Evolutionary conservation across 2,329 filamentous ascomycete genomes (phyloP), one percentile per base, ranked within the genome.

Genomic region (Drechslerella stenobrocha): DNA sequence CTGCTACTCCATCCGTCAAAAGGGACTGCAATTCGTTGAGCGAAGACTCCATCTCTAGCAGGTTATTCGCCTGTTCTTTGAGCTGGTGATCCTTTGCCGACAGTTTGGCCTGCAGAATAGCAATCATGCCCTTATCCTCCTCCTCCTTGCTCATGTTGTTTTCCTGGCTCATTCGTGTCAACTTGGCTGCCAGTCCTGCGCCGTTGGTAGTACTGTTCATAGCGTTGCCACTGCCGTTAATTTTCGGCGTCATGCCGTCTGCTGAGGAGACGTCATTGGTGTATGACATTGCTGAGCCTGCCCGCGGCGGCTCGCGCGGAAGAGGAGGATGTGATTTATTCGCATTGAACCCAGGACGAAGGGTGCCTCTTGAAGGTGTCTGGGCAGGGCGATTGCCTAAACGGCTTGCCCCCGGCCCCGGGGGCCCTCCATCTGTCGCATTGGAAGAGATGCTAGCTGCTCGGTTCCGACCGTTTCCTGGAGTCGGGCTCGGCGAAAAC

Each of bases 21-120:
- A 95, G 78, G 18, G 81, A 80, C 70, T 89, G 87, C 15, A 96
- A 80, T 75, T 96, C 91, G n/a, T 85, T 85, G 46, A 96, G 79
- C 70, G 87, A 92, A 65, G 82, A 83, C 75, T 98, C 92, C 87
- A 98, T 96, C 72, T 98, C 93, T 11, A 85, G 82, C 52, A 98
- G 78, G 15, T 87, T 89, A 2, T 84, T 80, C 1, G 89, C 86
- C 76, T 98, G 93, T 42, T 96, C 93, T 72, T 86, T 87, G n/a
- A 98, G 79, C 75, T 96, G 89, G 71, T 82, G 84, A 72, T 97
- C 90, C 26, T 90, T 86, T 69, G 96, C 90, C 70, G 90, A 85
- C 18, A 97, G 81, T 75, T 92, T 84, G 35, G 81, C 79, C 67
- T 84, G 85, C 24, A 98, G 80, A 28, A 84, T 81, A 72, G 87